A percentile compares a stretch with the other conserved stretches of the same genome.
Evolutionary conservation across 108 stramenopile genomes (phyloP).

Genomic region (Nitzschia inconspicua): DNA sequence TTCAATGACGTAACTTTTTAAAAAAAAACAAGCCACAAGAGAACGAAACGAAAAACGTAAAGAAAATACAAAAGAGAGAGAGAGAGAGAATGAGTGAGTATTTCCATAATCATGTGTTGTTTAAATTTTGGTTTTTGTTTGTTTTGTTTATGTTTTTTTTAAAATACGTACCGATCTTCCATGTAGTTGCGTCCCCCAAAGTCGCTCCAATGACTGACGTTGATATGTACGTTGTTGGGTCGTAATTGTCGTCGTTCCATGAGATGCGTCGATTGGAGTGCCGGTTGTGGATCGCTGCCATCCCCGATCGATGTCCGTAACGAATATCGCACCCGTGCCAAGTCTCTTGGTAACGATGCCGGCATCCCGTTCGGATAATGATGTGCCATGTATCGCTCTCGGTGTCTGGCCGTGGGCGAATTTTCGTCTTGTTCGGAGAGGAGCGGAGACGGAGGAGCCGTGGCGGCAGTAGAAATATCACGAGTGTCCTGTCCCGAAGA

Average conservation of each 20-base stretch:
- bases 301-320: slow-evolving; percentile 70
- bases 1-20: slow-evolving; percentile 67
- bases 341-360: slow-evolving; percentile 35
- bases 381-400: neutral
- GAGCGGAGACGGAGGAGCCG: slow-evolving; percentile 38
- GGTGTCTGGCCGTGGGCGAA: neutral
- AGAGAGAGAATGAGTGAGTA: neutral
- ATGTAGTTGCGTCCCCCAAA: slow-evolving; percentile 75
- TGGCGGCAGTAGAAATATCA: slow-evolving; percentile 22
- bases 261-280: slow-evolving; percentile 36
- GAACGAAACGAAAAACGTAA: neutral
- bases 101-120: neutral
- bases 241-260: slow-evolving; percentile 72
- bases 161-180: slow-evolving; percentile 72
- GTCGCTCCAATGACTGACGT: slow-evolving; percentile 82
- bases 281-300: slow-evolving; percentile 61
- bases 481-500: neutral
- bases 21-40: neutral
- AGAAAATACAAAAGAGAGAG: neutral
- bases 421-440: slow-evolving; percentile 25
- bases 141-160: neutral
- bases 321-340: slow-evolving; percentile 53
- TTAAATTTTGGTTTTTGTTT: neutral
- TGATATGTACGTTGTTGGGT: slow-evolving; percentile 65
- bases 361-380: slow-evolving; percentile 12